Base-by-base conservation (phyloP, 768 basidiomycete genomes). In the Lactarius akahatsu region DNA sequence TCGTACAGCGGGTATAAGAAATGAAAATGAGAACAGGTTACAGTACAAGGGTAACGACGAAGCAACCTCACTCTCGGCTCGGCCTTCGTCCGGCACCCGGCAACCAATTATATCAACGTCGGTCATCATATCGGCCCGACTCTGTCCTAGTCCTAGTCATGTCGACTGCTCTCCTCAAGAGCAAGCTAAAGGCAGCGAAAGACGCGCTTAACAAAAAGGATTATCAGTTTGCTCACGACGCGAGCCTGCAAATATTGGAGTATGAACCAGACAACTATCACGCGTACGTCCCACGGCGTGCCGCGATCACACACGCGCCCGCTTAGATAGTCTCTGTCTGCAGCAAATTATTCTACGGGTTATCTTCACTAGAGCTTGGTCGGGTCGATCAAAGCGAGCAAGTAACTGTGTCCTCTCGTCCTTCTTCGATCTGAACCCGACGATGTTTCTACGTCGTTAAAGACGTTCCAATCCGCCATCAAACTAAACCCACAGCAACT, bases 261-360 rank as follows among this genome's bases (percentile, higher is more conserved):
- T 87, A 86, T 69, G 95, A 97, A 64, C 82, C 88, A 1, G 83
- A 86, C 52, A 94, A 94, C 72, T 96, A 96, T 74, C 87, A 90
- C 72, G 95, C 92, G 94, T 96, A 74, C 72, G 89, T 82, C 26
- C 38, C 43, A 34, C 16, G 23, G 40, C 52, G 54, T 58, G 36
- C 28, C 13, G 6, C 8, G 36, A 54, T 36, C 59, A 23, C 23
- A 36, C 23, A 15, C n/a, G 11, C 62, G 23, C 62, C 16, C 38
- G 4, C 41, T 38, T 69, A 63, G n/a, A 62, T 59, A 20, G 11
- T 62, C 55, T 30, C n/a, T 43, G 20, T 59, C 28, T 57, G 36
- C 74, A 98, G 96, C 5, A 85, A 90, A 74, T 90, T 97, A 28
- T 97, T 95, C 74, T 82, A 92, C 32, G 95, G 88, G 3, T 78